Percentiles rank a stretch among this genome's conserved stretches.
phyloP scores from a whole-genome alignment of 345 rosid species.

The Heritiera fomes region DNA sequence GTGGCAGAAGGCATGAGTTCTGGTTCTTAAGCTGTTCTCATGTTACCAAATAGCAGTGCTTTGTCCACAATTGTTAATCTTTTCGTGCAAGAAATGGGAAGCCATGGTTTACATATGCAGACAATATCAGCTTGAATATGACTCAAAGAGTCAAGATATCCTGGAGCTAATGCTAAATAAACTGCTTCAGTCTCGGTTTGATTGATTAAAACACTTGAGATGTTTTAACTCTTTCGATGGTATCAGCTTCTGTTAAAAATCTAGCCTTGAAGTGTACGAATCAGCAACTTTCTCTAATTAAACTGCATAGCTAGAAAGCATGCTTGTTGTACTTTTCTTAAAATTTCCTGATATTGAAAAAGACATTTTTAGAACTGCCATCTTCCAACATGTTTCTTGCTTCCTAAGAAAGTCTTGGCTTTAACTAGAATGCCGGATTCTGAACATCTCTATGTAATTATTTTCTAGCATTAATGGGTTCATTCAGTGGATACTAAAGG shows the following conservation, averaged over 20 bases:
- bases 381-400: neutral
- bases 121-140: neutral
- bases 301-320: neutral
- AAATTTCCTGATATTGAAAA: neutral
- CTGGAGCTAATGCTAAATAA: neutral
- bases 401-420: neutral
- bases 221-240: neutral
- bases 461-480: neutral
- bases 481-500: neutral
- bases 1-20: neutral
- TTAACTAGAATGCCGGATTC: neutral
- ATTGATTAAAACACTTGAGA: neutral
- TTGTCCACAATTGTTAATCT: neutral
- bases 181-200: neutral
- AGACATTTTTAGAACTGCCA: neutral
- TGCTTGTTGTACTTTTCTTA: neutral
- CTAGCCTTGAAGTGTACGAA: conserved; percentile 4
- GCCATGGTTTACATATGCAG: neutral
- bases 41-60: neutral
- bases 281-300: neutral
- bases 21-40: neutral
- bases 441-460: neutral
- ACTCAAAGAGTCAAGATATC: neutral
- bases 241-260: neutral
- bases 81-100: neutral